phyloP scores from a whole-genome alignment of 768 basidiomycete genomes.

The Phanerochaete sordida region DNA sequence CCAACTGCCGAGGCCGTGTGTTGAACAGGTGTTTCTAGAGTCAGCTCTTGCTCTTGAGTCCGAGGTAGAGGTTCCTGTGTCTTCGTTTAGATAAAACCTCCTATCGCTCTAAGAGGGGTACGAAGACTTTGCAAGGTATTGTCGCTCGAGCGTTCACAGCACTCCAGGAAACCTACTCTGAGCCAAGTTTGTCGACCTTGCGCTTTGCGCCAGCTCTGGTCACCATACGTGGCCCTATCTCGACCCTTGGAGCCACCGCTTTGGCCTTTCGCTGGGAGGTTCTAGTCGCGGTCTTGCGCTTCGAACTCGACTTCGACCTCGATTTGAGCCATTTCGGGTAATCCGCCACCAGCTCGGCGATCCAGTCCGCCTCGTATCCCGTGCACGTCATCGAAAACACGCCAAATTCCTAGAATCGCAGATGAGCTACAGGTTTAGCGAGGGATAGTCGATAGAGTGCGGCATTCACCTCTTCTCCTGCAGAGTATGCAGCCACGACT shows the following conservation, averaged over 20 bases:
- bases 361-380: slow-evolving; percentile 3
- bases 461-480: slow-evolving; percentile 9
- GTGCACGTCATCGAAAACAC: slow-evolving; percentile 12
- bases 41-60: no score
- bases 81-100: no score
- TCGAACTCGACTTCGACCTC: not conserved
- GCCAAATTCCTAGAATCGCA: slow-evolving; percentile 1
- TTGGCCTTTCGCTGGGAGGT: not conserved
- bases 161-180: no score
- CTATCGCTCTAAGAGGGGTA: no score
- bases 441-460: not conserved
- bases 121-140: no score
- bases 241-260: not conserved
- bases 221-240: not conserved
- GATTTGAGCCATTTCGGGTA: not conserved
- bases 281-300: not conserved
- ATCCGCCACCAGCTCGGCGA: not conserved
- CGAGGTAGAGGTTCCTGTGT: no score
- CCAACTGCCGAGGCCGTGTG: no score
- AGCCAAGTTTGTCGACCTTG: not conserved
- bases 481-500: not conserved
- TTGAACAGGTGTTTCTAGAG: no score
- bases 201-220: not conserved
- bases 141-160: no score
- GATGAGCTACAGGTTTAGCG: not conserved